Evolutionary conservation across 2,329 filamentous ascomycete genomes (phyloP).

Genomic region (Diaporthe destruens): DNA sequence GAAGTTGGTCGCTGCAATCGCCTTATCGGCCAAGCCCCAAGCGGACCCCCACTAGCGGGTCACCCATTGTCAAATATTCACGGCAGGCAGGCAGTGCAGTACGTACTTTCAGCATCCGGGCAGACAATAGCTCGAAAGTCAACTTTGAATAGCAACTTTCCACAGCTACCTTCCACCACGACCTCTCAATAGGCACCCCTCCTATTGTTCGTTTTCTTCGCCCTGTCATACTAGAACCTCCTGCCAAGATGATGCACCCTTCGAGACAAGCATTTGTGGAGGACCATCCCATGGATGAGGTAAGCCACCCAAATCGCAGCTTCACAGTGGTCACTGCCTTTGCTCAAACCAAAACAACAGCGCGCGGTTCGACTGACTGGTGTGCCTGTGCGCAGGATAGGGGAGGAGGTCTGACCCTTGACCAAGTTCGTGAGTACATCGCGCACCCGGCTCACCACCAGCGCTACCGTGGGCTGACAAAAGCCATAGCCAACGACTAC

Average conservation of each 20-base stretch:
- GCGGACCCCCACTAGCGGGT: conserved; percentile 1
- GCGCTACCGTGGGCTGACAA: conserved; percentile 34
- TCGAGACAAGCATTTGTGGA: conserved; percentile 94
- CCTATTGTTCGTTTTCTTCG: neutral
- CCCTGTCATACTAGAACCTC: neutral
- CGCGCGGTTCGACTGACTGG: conserved; percentile 45
- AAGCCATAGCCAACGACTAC: conserved; percentile 68
- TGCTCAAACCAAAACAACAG: conserved; percentile 45
- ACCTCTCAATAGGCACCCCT: conserved; percentile 8
- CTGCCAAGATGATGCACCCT: conserved; percentile 78
- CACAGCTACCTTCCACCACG: neutral
- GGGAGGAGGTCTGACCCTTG: conserved; percentile 60
- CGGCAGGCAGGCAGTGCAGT: neutral
- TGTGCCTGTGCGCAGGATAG: conserved; percentile 48
- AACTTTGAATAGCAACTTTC: conserved; percentile 18
- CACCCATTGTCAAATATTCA: neutral
- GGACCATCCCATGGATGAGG: conserved; percentile 75
- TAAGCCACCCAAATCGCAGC: conserved; percentile 56
- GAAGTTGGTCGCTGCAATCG: conserved; percentile 31
- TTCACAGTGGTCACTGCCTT: conserved; percentile 38
- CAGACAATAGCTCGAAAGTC: conserved; percentile 30
- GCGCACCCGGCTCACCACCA: neutral
- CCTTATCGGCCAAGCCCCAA: conserved; percentile 24
- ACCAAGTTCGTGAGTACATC: conserved; percentile 59
- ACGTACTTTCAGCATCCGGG: neutral